These are phyloP conservation scores for Senna siamea DNA, from an alignment of 306 rosid genomes.

Conservation along the genomic window DNA sequence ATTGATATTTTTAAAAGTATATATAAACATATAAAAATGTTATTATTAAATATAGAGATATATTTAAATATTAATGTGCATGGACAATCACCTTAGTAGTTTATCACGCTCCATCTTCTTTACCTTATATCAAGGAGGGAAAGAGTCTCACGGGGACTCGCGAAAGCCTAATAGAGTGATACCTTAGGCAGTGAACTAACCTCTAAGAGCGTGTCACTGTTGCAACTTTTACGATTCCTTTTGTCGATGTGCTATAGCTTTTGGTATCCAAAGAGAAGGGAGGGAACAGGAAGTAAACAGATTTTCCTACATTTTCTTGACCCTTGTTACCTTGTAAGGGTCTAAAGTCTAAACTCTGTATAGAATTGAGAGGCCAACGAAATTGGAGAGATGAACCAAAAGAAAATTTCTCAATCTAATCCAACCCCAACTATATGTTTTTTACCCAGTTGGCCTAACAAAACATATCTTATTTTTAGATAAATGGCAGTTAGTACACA, in stretches of 20 bases:
- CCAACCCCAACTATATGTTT: too few relatives aligned
- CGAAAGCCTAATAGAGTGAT: conserved; percentile 28
- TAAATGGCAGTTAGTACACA: too few relatives aligned
- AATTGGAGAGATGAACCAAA: too few relatives aligned
- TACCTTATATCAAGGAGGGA: conserved; percentile 43
- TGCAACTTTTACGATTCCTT: conserved; percentile 20
- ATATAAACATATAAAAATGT: too few relatives aligned
- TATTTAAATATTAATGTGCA: too few relatives aligned
- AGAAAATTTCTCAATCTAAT: too few relatives aligned
- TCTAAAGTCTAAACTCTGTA: background rate
- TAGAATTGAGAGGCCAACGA: too few relatives aligned
- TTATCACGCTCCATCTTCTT: conserved; percentile 37
- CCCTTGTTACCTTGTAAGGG: background rate
- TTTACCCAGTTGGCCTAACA: too few relatives aligned
- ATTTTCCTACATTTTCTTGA: conserved; percentile 13
- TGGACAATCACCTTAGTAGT: too few relatives aligned
- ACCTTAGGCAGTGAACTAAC: conserved; percentile 21
- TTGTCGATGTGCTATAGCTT: background rate
- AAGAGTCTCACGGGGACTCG: conserved; percentile 46
- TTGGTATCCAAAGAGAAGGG: conserved; percentile 34
- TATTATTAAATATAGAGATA: too few relatives aligned
- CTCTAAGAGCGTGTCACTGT: conserved; percentile 30
- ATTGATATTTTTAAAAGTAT: too few relatives aligned
- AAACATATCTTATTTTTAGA: too few relatives aligned
- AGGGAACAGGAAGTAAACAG: background rate